Evolutionary conservation across 140 eudicot species (phyloP).

Genomic region (Cichorium intybus): DNA sequence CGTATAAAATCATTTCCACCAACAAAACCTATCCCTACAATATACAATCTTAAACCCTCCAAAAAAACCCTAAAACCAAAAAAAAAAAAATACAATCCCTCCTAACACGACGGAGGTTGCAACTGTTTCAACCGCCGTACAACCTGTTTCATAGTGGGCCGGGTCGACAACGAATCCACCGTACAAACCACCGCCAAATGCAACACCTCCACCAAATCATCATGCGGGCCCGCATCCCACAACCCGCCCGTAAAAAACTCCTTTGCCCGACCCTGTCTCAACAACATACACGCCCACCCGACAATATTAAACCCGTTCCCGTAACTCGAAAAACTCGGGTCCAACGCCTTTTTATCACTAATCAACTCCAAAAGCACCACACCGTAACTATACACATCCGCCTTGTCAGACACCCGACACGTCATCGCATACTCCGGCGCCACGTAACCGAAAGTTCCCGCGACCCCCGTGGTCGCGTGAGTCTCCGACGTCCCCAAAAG

Average conservation of each 20-base stretch:
- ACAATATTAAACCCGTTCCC: slow-evolving; percentile 90
- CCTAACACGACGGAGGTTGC: slow-evolving; percentile 78
- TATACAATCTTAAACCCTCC: slow-evolving; percentile 48
- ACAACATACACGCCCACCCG: slow-evolving; percentile 80
- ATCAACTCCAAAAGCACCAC: slow-evolving; percentile 75
- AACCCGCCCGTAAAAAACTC: slow-evolving; percentile 77
- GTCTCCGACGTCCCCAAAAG: slow-evolving; percentile 76
- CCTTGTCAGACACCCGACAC: slow-evolving; percentile 89
- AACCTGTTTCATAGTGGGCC: slow-evolving; percentile 85
- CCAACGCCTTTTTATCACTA: slow-evolving; percentile 71
- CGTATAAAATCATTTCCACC: slow-evolving; percentile 33
- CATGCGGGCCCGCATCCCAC: slow-evolving; percentile 92
- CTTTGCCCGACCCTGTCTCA: slow-evolving; percentile 70
- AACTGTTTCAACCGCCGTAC: slow-evolving; percentile 73
- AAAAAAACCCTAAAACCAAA: slow-evolving; percentile 14
- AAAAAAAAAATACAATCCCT: slow-evolving; percentile 2
- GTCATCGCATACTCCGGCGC: slow-evolving; percentile 95
- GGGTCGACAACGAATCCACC: slow-evolving; percentile 62
- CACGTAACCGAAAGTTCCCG: slow-evolving; percentile 91
- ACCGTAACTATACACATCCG: slow-evolving; percentile 89
- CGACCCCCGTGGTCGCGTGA: slow-evolving; percentile 84
- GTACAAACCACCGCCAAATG: slow-evolving; percentile 75
- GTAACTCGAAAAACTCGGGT: slow-evolving; percentile 74
- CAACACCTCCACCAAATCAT: slow-evolving; percentile 73
- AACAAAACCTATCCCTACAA: slow-evolving; percentile 59